These are phyloP conservation scores for Backusella westeae DNA, from an alignment of 192 early-diverging fungal species.

Conservation along the genomic window DNA sequence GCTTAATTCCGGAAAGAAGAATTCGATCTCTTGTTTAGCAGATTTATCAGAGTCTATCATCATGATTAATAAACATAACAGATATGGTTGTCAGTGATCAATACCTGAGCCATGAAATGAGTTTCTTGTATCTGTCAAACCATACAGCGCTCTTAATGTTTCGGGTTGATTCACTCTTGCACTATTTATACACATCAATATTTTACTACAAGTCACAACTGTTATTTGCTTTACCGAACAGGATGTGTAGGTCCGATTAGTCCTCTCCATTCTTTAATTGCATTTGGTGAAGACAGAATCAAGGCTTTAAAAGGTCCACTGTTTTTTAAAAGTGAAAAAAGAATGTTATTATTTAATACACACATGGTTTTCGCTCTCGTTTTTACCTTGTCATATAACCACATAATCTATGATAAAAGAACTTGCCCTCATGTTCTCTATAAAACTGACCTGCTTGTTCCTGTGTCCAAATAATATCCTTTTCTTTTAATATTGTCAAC, in stretches of 20 bases:
- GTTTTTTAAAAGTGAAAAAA: neutral
- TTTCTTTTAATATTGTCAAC: slow-evolving; percentile 41
- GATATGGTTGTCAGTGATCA: neutral
- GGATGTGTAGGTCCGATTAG: slow-evolving; percentile 69
- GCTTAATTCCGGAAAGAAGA: slow-evolving; percentile 53
- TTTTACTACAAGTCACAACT: neutral
- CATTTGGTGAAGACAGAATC: slow-evolving; percentile 55
- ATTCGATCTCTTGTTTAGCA: slow-evolving; percentile 56
- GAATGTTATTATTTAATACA: neutral
- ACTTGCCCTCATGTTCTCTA: slow-evolving; percentile 60
- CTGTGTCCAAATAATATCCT: slow-evolving; percentile 50
- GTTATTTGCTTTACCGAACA: slow-evolving; percentile 43
- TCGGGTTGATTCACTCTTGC: slow-evolving; percentile 54
- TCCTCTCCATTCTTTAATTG: slow-evolving; percentile 59
- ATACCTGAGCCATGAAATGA: slow-evolving; percentile 75
- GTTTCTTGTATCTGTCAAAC: slow-evolving; percentile 73
- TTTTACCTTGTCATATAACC: slow-evolving; percentile 69
- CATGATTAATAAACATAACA: neutral
- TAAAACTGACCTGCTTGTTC: slow-evolving; percentile 63
- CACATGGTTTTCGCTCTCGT: neutral
- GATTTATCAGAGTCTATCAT: slow-evolving; percentile 53
- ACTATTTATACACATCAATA: slow-evolving; percentile 16
- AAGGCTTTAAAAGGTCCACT: slow-evolving; percentile 63
- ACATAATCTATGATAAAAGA: slow-evolving; percentile 68
- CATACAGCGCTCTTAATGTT: slow-evolving; percentile 60